Evolutionary conservation across 2,329 filamentous ascomycete species (phyloP).

Genomic region (Nigrograna mackinnonii): DNA sequence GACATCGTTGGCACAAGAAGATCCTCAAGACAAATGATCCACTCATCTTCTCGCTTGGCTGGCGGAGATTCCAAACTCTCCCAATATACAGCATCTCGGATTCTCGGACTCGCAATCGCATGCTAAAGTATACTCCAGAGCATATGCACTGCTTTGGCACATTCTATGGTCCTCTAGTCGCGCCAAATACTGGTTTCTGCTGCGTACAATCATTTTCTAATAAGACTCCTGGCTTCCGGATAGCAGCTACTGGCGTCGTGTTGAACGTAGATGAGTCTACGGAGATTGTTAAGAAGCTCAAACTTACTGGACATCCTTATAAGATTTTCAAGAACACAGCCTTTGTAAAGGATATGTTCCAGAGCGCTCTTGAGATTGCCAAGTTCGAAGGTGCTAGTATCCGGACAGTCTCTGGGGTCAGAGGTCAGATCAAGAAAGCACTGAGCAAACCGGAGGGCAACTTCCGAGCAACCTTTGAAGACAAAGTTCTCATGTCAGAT

Average conservation of each 20-base stretch:
- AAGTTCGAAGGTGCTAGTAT: slow-evolving; percentile 98
- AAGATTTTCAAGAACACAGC: slow-evolving; percentile 99
- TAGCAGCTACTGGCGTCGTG: slow-evolving; percentile 92
- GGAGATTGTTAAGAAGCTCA: slow-evolving; percentile 99
- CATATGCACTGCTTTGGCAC: slow-evolving; percentile 99
- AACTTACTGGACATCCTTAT: slow-evolving; percentile 89
- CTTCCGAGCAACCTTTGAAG: slow-evolving; percentile 96
- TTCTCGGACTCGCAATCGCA: slow-evolving; percentile 88
- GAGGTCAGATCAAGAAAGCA: slow-evolving; percentile 96
- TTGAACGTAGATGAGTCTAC: slow-evolving; percentile 92
- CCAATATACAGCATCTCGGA: slow-evolving; percentile 96
- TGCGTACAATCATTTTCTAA: slow-evolving; percentile 89
- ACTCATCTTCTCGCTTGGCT: slow-evolving; percentile 93
- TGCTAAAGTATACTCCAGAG: slow-evolving; percentile 99
- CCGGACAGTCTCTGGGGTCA: slow-evolving; percentile 92
- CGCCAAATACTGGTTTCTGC: slow-evolving; percentile 94
- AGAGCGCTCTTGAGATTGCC: slow-evolving; percentile 86
- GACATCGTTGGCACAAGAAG: slow-evolving; percentile 98
- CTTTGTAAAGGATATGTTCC: slow-evolving; percentile 99
- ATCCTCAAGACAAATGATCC: slow-evolving; percentile 98
- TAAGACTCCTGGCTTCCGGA: slow-evolving; percentile 85
- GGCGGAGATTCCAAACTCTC: slow-evolving; percentile 90
- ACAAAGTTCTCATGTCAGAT: slow-evolving; percentile 96
- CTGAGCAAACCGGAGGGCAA: slow-evolving; percentile 91
- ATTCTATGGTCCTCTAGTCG: slow-evolving; percentile 92